These are phyloP conservation scores for Leccinum obscurum DNA, from an alignment of 768 basidiomycete species.

Conservation along the genomic window DNA sequence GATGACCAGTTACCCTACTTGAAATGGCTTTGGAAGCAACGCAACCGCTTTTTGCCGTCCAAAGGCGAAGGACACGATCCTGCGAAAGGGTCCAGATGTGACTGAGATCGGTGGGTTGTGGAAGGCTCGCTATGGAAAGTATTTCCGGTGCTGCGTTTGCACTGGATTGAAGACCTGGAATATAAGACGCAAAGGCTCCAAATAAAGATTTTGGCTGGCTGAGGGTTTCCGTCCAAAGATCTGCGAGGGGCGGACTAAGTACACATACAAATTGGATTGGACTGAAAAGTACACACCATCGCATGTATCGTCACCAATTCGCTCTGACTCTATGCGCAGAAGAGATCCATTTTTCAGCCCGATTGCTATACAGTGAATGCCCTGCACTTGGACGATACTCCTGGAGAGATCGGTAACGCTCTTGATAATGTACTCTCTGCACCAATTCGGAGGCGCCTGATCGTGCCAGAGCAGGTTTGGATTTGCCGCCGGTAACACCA, in stretches of 20 bases:
- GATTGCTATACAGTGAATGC: constrained; percentile 64
- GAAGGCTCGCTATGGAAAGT: constrained; percentile 68
- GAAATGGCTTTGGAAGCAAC: constrained; percentile 61
- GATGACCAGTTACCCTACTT: constrained; percentile 32
- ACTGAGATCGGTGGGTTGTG: constrained; percentile 73
- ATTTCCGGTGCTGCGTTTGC: constrained; percentile 56
- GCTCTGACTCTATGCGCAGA: constrained; percentile 68
- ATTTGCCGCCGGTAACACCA: constrained; percentile 61
- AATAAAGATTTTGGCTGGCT: constrained; percentile 68
- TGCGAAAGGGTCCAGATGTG: constrained; percentile 85
- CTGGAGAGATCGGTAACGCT: constrained; percentile 43
- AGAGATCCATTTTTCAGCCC: constrained; percentile 61
- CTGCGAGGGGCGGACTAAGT: constrained; percentile 37
- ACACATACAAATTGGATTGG: constrained; percentile 3
- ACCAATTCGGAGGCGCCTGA: constrained; percentile 54
- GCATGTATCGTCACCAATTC: constrained; percentile 49
- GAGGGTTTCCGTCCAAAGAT: constrained; percentile 68
- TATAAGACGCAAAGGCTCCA: constrained; percentile 63
- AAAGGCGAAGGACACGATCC: constrained; percentile 80
- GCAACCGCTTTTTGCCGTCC: constrained; percentile 78
- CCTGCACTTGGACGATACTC: constrained; percentile 64
- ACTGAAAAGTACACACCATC: constrained; percentile 50
- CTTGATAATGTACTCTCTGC: constrained; percentile 67
- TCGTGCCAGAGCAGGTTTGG: constrained; percentile 59
- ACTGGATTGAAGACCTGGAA: constrained; percentile 51